phyloP scores from a whole-genome alignment of 306 rosid genomes.

The Biancaea sappan region DNA sequence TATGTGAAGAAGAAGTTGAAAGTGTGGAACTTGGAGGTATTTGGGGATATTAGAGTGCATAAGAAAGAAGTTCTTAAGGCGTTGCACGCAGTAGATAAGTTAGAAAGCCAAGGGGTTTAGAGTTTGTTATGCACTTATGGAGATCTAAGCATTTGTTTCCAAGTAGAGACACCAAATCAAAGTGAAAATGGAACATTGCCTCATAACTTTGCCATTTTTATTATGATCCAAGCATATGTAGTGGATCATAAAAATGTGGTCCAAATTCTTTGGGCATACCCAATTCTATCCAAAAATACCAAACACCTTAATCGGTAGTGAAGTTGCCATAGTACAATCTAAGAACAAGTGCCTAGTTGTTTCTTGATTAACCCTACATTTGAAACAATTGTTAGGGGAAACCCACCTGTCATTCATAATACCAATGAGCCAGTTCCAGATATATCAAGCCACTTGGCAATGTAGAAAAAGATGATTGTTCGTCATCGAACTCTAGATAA shows the following conservation, averaged over 20 bases:
- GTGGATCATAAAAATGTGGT: not conserved
- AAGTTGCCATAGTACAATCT: not conserved
- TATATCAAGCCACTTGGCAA: too few species aligned
- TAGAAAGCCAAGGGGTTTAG: too few species aligned
- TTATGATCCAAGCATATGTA: not conserved
- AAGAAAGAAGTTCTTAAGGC: too few species aligned
- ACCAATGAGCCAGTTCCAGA: too few species aligned
- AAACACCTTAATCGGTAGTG: not conserved
- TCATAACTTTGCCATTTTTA: not conserved
- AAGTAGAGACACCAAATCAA: not conserved
- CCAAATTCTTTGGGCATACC: not conserved
- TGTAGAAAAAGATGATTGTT: too few species aligned
- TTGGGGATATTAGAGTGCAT: too few species aligned
- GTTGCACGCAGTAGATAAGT: too few species aligned
- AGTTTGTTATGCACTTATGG: too few species aligned
- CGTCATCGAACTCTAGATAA: too few species aligned
- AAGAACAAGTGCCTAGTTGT: not conserved
- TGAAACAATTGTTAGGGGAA: not conserved
- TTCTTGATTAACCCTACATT: not conserved
- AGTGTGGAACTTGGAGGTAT: too few species aligned
- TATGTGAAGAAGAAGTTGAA: too few species aligned
- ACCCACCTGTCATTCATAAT: too few species aligned
- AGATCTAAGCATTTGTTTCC: not conserved
- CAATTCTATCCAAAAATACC: not conserved
- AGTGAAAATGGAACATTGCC: not conserved